These are phyloP conservation scores for Sicyos baderoa DNA, from an alignment of 306 rosid species.

Conservation along the genomic window DNA sequence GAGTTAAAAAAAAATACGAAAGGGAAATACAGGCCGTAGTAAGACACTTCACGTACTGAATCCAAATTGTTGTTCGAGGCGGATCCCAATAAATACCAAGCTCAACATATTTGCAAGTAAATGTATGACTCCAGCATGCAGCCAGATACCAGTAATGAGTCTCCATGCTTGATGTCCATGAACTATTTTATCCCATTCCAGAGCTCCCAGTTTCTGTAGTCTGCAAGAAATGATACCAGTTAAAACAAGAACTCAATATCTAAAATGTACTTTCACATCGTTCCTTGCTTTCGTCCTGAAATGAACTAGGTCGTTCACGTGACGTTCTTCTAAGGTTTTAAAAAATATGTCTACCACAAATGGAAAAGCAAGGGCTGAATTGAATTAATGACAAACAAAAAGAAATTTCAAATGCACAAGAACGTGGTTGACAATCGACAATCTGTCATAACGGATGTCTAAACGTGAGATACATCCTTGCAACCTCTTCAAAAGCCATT, in stretches of 20 bases:
- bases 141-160: constrained; percentile 37
- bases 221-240: constrained; percentile 19
- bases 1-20: not conserved
- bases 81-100: constrained; percentile 40
- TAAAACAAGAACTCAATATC: not conserved
- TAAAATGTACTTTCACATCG: not conserved
- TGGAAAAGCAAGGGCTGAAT: not conserved
- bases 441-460: not conserved
- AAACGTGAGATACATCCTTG: constrained; percentile 7
- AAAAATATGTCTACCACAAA: not conserved
- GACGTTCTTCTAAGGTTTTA: no score
- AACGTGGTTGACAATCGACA: not conserved
- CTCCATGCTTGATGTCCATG: constrained; percentile 39
- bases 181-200: constrained; percentile 32
- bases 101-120: constrained; percentile 46
- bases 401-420: not conserved
- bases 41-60: constrained; percentile 26
- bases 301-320: not conserved
- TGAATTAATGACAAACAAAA: not conserved
- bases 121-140: constrained; percentile 49
- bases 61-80: constrained; percentile 48
- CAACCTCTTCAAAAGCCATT: not conserved
- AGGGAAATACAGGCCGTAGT: not conserved
- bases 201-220: constrained; percentile 40
- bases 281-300: not conserved